Evolutionary conservation across 208 protist genomes (phyloP), one percentile per base, ranked within the genome.

Genomic region (Trypanosoma caninum): DNA sequence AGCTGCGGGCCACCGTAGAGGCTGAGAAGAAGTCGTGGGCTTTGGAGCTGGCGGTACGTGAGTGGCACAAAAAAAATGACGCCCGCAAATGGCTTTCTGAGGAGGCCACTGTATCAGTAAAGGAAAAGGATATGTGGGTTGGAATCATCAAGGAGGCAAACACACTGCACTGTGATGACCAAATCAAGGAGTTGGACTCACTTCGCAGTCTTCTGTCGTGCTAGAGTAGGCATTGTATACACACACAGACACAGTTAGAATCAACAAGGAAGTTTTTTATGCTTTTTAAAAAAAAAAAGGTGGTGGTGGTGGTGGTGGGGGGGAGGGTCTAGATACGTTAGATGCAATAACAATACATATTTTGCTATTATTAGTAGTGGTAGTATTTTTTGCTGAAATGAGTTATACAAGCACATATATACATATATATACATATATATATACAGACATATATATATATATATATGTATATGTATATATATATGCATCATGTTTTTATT

Each of bases 1-100:
- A 89, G 51, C 69, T 73, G 27, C 53, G 58, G 18, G 76, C 78
- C 1, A 48, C 76, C 6, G 73, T 74, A 8, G 78, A 89, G 59
- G 70, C 73, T 10, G 84, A 94, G 61, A 81, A 74, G 22, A 89
- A 87, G 65, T 82, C 82, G n/a, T 91, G 80, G 83, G 80, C 74
- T 5, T 58, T 90, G 2, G 84, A 94, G 56, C 53, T 72, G 34
- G 88, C 82, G 9, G 78, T 88, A 72, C 68, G 71, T 28, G 73
- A 76, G 50, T 92, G 76, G 73, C 85, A 84, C 28, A 66, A 74
- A 30, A 90, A 80, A 59, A 81, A 67, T 7, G 74, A 84, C 35
- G 65, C 78, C 10, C 79, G 73, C 20, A 84, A 84, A 60, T 74
- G 55, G 44, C 18, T 91, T 0, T 48, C 63, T 2, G 82, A 90